These are phyloP conservation scores for Didymella lethalis DNA, from an alignment of 2,329 filamentous ascomycete species.

Conservation along the genomic window DNA sequence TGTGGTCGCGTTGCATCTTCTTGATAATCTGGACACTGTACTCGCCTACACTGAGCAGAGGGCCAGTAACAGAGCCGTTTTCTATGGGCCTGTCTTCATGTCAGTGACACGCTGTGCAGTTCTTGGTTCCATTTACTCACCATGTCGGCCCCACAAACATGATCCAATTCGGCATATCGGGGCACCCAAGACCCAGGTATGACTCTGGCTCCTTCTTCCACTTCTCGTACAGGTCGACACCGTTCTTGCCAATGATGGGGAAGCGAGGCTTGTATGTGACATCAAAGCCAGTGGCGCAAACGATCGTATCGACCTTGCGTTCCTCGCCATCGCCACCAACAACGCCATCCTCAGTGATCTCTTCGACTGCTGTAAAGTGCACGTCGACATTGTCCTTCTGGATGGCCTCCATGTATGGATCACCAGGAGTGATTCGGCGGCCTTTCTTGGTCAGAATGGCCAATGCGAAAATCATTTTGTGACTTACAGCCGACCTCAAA, in stretches of 20 bases:
- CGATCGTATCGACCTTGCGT: slow-evolving; percentile 54
- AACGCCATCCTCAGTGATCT: slow-evolving; percentile 57
- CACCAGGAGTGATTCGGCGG: slow-evolving; percentile 58
- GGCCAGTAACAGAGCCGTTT: slow-evolving; percentile 57
- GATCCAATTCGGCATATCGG: slow-evolving; percentile 55
- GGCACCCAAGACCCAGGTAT: slow-evolving; percentile 54
- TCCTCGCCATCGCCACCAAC: slow-evolving; percentile 55
- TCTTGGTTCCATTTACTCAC: neutral
- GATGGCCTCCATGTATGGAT: slow-evolving; percentile 61
- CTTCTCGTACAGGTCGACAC: slow-evolving; percentile 51
- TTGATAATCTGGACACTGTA: slow-evolving; percentile 55
- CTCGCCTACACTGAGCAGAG: slow-evolving; percentile 49
- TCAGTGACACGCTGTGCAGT: slow-evolving; percentile 4
- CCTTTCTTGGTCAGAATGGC: slow-evolving; percentile 25
- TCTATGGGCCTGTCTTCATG: slow-evolving; percentile 51
- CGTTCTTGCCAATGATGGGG: slow-evolving; percentile 53
- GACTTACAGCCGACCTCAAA: slow-evolving; percentile 55
- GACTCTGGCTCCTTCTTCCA: slow-evolving; percentile 52
- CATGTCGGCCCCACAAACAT: slow-evolving; percentile 52
- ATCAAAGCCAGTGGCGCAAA: slow-evolving; percentile 58
- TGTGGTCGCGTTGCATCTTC: slow-evolving; percentile 57
- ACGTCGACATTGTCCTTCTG: slow-evolving; percentile 61
- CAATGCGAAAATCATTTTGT: neutral
- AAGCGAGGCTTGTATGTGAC: slow-evolving; percentile 55
- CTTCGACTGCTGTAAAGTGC: slow-evolving; percentile 57